Evolutionary conservation across 2,329 filamentous ascomycete genomes (phyloP), one percentile per base, ranked within the genome.

Genomic region (Fusarium armeniacum): DNA sequence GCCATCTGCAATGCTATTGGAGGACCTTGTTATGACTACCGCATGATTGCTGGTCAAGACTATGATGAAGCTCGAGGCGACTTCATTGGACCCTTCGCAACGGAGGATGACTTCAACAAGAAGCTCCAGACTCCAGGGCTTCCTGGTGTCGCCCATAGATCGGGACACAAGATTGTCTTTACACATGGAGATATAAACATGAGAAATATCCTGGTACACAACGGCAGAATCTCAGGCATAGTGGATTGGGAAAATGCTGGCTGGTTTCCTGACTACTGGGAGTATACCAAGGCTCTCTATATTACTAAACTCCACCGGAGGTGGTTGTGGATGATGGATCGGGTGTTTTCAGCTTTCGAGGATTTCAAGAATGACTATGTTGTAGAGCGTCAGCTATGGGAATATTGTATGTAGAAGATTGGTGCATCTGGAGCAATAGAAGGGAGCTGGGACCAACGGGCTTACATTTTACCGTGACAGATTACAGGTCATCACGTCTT

Each of bases 391-490:
- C 18, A 20, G 18, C 18, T 12, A 1, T 38, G 35, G 35, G 3
- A 38, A 4, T 38, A 38, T 38, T 38, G 35, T 11, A 38, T 38
- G 35, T 38, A 36, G 16, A 8, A 18, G 7, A 4, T 8, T 10
- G 2, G 18, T 4, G 2, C 16, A 5, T 9, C 8, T 18, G 7
- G 1, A 4, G 16, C 0, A 18, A 2, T 9, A 36, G 10, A 4
- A 28, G 24, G 24, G 24, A 6, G 24, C 6, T 26, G 24, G 6
- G 24, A 6, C 24, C 24, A 26, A 26, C 24, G 24, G 24, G 24
- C 24, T 26, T 26, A 26, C 24, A 6, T 26, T 26, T 26, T 26
- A 26, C 24, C 24, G 24, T 4, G 24, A 26, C 24, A 26, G 6
- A 26, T 6, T 26, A 26, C 24, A 26, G 4, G 6, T 26, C 24